phyloP scores from a whole-genome alignment of 345 rosid species.

The rapeseed (Brassica napus) region Da-Ae NC_063447.1:1867501-1868000 shows the following conservation, averaged over 20 bases:
- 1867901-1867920: background rate
- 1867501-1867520: too few species aligned
- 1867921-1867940: background rate
- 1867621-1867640: too few species aligned
- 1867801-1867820: background rate
- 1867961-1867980: background rate
- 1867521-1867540: too few species aligned
- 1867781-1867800: background rate
- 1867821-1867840: background rate
- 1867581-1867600: too few species aligned
- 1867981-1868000: background rate
- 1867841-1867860: background rate
- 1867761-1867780: conserved; percentile 12
- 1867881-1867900: conserved; percentile 6
- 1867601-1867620: too few species aligned
- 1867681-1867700: conserved; percentile 29
- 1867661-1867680: background rate
- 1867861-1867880: conserved; percentile 6
- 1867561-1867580: too few species aligned
- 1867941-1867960: background rate
- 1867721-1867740: conserved; percentile 29
- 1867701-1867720: conserved; percentile 6
- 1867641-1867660: too few species aligned
- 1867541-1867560: too few species aligned
- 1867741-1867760: conserved; percentile 9